Percentiles rank a stretch among this genome's conserved stretches.
Conservation (phyloP, 805 yeast species). For the Lipomyces mesembrius region DNA sequence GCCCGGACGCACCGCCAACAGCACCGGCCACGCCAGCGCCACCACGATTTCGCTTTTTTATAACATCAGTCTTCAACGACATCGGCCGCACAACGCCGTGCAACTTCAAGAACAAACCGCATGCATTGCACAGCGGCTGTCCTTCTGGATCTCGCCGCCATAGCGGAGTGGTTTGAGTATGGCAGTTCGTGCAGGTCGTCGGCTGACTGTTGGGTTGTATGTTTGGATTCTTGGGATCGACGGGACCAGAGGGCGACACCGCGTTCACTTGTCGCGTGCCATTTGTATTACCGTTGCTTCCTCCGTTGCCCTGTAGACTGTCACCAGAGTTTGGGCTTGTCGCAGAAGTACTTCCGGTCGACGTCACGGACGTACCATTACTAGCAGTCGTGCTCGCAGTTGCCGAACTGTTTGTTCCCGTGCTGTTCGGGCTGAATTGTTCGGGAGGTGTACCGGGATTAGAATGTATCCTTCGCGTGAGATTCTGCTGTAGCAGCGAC, state of each 20-base stretch:
- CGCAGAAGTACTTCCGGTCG: constrained; percentile 21
- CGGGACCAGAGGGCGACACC: constrained; percentile 10
- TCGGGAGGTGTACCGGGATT: constrained; percentile 38
- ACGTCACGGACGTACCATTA: constrained; percentile 14
- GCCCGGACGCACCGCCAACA: constrained; percentile 2
- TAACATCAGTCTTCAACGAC: constrained; percentile 87
- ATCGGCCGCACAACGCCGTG: constrained; percentile 96
- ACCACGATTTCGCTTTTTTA: constrained; percentile 84
- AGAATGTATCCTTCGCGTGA: constrained; percentile 34
- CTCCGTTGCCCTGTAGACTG: background rate
- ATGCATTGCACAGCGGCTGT: constrained; percentile 91
- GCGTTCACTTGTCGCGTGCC: constrained; percentile 13
- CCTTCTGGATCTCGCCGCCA: constrained; percentile 96
- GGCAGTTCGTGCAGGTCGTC: constrained; percentile 62
- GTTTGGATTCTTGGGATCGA: constrained; percentile 27
- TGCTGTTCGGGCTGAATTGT: constrained; percentile 31
- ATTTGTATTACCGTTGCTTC: background rate
- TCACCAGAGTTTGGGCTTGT: constrained; percentile 22
- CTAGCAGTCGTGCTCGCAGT: constrained; percentile 14
- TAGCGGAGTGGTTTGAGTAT: constrained; percentile 88
- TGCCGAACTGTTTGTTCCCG: constrained; percentile 7
- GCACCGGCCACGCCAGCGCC: constrained; percentile 36
- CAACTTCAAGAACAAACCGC: constrained; percentile 87
- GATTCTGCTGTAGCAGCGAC: constrained; percentile 34
- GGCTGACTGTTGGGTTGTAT: constrained; percentile 31